Conservation (phyloP, 2,329 filamentous ascomycete genomes). For the Colletotrichum trifolii region DNA sequence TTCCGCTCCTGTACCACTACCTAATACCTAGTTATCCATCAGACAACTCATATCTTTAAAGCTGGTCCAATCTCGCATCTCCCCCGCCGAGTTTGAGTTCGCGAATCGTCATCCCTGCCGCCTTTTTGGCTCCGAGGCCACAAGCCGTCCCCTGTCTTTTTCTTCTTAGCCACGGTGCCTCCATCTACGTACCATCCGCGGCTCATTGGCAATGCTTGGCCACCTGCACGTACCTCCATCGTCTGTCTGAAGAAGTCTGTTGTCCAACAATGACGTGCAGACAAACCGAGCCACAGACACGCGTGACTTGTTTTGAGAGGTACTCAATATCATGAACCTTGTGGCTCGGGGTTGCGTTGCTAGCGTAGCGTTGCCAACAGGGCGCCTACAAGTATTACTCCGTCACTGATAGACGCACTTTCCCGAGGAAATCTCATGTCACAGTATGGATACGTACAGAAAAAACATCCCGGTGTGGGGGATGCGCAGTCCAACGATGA, state of each 20-base stretch:
- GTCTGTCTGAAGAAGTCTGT: neutral
- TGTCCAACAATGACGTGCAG: slow-evolving; percentile 23
- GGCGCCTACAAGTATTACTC: no score
- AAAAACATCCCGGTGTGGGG: neutral
- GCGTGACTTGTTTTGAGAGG: no score
- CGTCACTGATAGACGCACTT: no score
- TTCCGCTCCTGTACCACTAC: no score
- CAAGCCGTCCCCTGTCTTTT: slow-evolving; percentile 1
- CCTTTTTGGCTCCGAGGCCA: neutral
- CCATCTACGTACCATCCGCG: neutral
- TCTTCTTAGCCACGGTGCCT: no score
- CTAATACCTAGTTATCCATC: no score
- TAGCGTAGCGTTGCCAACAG: no score
- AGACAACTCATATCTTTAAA: no score
- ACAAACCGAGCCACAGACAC: neutral
- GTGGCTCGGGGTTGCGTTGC: slow-evolving; percentile 3
- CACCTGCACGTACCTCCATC: slow-evolving; percentile 11
- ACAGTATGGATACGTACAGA: no score
- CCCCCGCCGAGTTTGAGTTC: slow-evolving; percentile 4
- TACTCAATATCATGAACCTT: slow-evolving; percentile 17
- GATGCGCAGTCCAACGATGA: neutral
- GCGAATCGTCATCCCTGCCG: neutral
- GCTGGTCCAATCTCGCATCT: slow-evolving; percentile 15
- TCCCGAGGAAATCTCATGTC: no score
- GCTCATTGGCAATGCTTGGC: neutral